Conservation (phyloP, 2,329 filamentous ascomycete species). For the Venturia nashicola region DNA sequence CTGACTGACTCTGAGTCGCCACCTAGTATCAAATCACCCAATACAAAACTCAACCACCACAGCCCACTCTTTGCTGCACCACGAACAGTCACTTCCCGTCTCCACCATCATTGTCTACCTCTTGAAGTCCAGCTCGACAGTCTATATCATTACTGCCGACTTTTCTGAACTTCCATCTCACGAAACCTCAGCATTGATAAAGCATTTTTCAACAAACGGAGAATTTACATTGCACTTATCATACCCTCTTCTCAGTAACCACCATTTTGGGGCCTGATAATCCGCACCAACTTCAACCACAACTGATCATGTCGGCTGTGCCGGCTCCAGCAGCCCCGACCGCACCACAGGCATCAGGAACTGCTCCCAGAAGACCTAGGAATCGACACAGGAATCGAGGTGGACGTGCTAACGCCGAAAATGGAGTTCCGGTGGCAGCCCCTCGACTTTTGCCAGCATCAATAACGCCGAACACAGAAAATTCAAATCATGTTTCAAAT, state of each 20-base stretch:
- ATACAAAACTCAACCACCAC: not conserved
- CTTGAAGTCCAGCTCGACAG: not conserved
- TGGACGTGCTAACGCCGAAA: not conserved
- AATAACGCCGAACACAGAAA: not conserved
- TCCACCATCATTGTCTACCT: not conserved
- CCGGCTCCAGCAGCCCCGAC: not conserved
- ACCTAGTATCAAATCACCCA: not conserved
- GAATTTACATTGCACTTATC: not conserved
- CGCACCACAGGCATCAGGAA: not conserved
- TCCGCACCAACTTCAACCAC: not conserved
- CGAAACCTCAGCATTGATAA: not conserved
- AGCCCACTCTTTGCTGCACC: constrained; percentile 1
- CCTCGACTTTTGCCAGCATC: not conserved
- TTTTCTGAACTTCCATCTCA: not conserved
- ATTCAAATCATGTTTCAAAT: not conserved
- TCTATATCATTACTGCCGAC: not conserved
- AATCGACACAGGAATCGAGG: not conserved
- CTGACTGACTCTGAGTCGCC: not conserved
- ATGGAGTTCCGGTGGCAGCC: not conserved
- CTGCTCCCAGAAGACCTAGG: not conserved
- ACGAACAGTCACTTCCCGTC: not conserved
- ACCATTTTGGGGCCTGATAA: not conserved
- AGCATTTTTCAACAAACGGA: too few species aligned
- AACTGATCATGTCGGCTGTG: not conserved
- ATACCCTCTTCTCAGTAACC: not conserved